Percentiles rank a stretch among this genome's conserved stretches.
phyloP scores from a whole-genome alignment of 805 yeast species.

The Yarrowia sp. region DNA sequence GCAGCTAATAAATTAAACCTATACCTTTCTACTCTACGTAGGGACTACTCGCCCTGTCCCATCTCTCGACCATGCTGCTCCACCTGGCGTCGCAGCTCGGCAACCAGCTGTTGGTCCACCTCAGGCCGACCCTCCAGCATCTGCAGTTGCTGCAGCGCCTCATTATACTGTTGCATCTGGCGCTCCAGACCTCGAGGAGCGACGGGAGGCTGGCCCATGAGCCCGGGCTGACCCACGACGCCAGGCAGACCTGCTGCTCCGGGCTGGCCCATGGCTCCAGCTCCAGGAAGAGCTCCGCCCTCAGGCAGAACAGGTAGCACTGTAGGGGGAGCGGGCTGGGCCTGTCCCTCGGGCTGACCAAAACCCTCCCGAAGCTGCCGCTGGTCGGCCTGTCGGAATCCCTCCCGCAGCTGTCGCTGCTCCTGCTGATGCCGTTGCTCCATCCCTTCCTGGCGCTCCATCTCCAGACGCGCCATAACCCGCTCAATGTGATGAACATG shows the following conservation, averaged over 20 bases:
- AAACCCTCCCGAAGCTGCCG: constrained; percentile 15
- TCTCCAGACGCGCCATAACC: constrained; percentile 34
- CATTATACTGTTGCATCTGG: constrained; percentile 19
- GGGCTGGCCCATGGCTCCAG: background rate
- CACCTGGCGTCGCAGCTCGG: constrained; percentile 26
- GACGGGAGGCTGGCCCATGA: background rate
- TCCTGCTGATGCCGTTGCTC: constrained; percentile 27
- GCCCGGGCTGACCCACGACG: background rate
- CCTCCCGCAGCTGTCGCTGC: constrained; percentile 17
- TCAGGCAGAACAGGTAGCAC: constrained; percentile 13
- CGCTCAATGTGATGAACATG: constrained; percentile 33
- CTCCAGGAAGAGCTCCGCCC: background rate
- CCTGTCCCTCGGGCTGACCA: background rate
- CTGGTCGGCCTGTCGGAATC: constrained; percentile 2
- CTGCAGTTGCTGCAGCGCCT: constrained; percentile 27
- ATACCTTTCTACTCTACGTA: constrained; percentile 7
- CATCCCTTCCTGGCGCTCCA: constrained; percentile 35
- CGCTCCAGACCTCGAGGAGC: constrained; percentile 1
- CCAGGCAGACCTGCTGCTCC: background rate
- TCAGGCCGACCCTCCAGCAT: constrained; percentile 26
- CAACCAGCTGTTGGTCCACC: constrained; percentile 12
- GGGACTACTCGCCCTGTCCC: background rate
- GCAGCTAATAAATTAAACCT: constrained; percentile 38
- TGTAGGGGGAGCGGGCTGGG: background rate
- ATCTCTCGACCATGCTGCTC: constrained; percentile 24